Base-by-base conservation (phyloP, 108 stramenopile genomes). In the Aureococcus anophagefferens region DNA sequence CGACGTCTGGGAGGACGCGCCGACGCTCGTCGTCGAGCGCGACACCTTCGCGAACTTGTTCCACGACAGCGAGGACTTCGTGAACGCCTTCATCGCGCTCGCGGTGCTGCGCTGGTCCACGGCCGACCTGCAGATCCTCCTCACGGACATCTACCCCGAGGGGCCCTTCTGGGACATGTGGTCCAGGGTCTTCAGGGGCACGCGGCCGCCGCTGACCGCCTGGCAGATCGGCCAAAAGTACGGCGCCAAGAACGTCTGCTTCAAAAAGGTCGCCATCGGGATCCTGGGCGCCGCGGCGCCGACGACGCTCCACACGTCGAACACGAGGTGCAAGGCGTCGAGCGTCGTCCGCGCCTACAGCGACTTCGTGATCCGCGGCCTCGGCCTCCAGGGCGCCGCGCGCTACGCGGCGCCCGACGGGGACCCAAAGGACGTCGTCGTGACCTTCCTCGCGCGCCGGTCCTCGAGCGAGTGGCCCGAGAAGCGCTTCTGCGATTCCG, bases 41-140 rank as follows among this genome's bases (percentile, higher is more conserved):
- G 78, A 81, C 69, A 81, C 80, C 35, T 81, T 81, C 46, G 80
- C 80, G 14, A 81, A 81, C 64, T 72, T 81, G 7, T 81, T 81
- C 36, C 80, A 81, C 72, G 75, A 81, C 62, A 70, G 68, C 31
- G 80, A 81, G 44, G 80, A 81, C 66, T 81, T 81, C 45, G 75
- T 81, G 13, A 81, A 81, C 68, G 64, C 75, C 30, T 79, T 81
- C 34, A 45, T 81, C 33, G 80, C 80, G 25, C 70, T 81, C 65
- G 75, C 78, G 17, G 46, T 81, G 36, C 70, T 81, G 35, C n/a
- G 72, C 33, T 76, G 75, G 51, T 14, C 21, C 30, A 35, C 67
- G 18, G 40, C 62, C 25, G 72, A 79, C 18, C 71, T 73, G 7
- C 78, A 81, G 71, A 30, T 76, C 16, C 73, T 76, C 5, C 63